Evolutionary conservation across 2,329 filamentous ascomycete genomes (phyloP).

Genomic region (Graphium sp.): DNA sequence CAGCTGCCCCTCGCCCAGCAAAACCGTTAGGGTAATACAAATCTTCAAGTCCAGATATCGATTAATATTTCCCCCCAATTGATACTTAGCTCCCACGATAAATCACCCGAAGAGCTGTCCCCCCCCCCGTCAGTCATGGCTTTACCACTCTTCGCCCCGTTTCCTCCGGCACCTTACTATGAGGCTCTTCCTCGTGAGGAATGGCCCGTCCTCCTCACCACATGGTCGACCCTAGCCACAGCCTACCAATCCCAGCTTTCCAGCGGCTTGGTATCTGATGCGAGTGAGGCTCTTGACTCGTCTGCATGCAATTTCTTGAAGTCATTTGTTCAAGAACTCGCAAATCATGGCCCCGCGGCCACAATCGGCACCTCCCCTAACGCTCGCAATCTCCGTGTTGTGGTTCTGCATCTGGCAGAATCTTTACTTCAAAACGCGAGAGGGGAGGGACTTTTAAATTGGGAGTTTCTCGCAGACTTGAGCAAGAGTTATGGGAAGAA

Average conservation of each 20-base stretch:
- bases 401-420: constrained; percentile 32
- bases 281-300: too few relatives aligned
- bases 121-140: constrained; percentile 14
- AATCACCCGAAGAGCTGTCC: background rate
- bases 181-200: constrained; percentile 49
- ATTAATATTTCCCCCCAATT: too few relatives aligned
- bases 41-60: too few relatives aligned
- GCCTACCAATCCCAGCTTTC: constrained; percentile 33
- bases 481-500: constrained; percentile 51
- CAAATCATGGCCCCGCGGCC: constrained; percentile 16
- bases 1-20: too few relatives aligned
- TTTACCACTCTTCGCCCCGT: constrained; percentile 60
- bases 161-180: constrained; percentile 53
- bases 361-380: constrained; percentile 15
- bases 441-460: constrained; percentile 42
- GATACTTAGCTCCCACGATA: too few relatives aligned
- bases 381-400: constrained; percentile 37
- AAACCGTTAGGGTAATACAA: too few relatives aligned
- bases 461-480: constrained; percentile 53
- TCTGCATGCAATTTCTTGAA: constrained; percentile 46
- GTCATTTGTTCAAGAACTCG: constrained; percentile 45
- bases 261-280: too few relatives aligned
- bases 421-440: too few relatives aligned
- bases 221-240: constrained; percentile 55
- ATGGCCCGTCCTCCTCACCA: constrained; percentile 62